Evolutionary conservation across 345 rosid genomes (phyloP).

Genomic region (Aurinia saxatilis): DNA sequence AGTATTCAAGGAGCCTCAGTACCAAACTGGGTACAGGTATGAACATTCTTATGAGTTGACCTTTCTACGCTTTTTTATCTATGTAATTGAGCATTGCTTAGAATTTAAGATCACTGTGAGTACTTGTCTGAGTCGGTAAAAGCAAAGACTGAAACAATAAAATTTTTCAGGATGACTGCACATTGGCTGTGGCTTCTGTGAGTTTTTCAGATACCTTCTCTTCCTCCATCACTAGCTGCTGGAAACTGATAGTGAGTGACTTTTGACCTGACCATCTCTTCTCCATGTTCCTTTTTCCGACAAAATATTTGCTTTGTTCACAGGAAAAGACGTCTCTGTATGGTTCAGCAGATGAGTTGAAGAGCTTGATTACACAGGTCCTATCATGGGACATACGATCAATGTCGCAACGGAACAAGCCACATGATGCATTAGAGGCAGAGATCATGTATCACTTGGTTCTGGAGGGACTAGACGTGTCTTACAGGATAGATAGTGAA

Average conservation of each 20-base stretch:
- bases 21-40: slow-evolving; percentile 83
- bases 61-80: neutral
- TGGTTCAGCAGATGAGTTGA: slow-evolving; percentile 57
- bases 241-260: slow-evolving; percentile 55
- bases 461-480: slow-evolving; percentile 69
- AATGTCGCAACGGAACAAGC: slow-evolving; percentile 61
- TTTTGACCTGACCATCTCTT: slow-evolving; percentile 1
- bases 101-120: neutral
- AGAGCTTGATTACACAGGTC: slow-evolving; percentile 57
- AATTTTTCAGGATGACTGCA: slow-evolving; percentile 49
- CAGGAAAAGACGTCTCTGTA: slow-evolving; percentile 71
- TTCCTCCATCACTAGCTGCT: slow-evolving; percentile 53
- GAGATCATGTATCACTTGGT: slow-evolving; percentile 52
- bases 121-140: neutral
- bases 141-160: neutral
- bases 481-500: slow-evolving; percentile 51
- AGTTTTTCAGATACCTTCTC: slow-evolving; percentile 58
- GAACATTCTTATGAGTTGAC: neutral
- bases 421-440: slow-evolving; percentile 25
- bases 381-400: slow-evolving; percentile 97
- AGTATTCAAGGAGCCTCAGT: slow-evolving; percentile 60
- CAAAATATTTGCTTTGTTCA: neutral
- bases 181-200: slow-evolving; percentile 59
- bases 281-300: neutral
- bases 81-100: neutral